Base-by-base conservation (phyloP, 2,329 filamentous ascomycete genomes). In the Penicillium decumbens region DNA sequence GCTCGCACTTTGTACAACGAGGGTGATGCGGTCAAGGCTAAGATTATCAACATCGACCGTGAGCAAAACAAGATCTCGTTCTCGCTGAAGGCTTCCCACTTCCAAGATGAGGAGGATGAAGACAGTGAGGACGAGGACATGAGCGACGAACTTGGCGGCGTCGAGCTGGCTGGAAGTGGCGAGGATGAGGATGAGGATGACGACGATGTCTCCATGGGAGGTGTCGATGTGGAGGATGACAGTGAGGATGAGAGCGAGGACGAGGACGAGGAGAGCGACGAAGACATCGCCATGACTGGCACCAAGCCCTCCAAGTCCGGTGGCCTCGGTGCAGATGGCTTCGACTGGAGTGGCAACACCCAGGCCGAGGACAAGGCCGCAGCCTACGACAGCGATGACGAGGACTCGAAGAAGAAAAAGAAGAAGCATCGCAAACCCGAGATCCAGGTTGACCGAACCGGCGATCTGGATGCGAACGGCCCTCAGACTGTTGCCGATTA, bases 11-110 rank as follows among this genome's bases (percentile, higher is more conserved):
- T 98, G 35, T 97, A 95, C 70, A 87, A 84, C 53, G 88, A 90
- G 63, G 93, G 91, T 10, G 93, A 98, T 70, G 75, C 78, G n/a
- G 93, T 98, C 55, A 97, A 97, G 75, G 92, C 92, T 12, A 87
- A 88, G 67, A 79, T 98, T 13, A 71, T 97, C 43, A 87, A 85
- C 61, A 76, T 98, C 42, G 85, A 97, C 59, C 63, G 74, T 4
- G 78, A 85, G 58, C 87, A 87, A 69, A 85, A 84, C 67, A 85
- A 87, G 61, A 85, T 98, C 60, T 95, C 82, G 60, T 89, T 98
- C 62, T 89, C 91, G 1, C 75, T 98, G 52, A 98, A 97, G 73
- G 89, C 93, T 32, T 95, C 89, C 8, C 89, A 95, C 64, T 92
- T 98, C 63, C 82, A 84, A 50, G 78, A 82, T 46, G 73, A 74